Percentiles rank a stretch among this genome's conserved stretches.
Conservation (phyloP, 805 yeast genomes). For the Suhomyces emberorum region DNA sequence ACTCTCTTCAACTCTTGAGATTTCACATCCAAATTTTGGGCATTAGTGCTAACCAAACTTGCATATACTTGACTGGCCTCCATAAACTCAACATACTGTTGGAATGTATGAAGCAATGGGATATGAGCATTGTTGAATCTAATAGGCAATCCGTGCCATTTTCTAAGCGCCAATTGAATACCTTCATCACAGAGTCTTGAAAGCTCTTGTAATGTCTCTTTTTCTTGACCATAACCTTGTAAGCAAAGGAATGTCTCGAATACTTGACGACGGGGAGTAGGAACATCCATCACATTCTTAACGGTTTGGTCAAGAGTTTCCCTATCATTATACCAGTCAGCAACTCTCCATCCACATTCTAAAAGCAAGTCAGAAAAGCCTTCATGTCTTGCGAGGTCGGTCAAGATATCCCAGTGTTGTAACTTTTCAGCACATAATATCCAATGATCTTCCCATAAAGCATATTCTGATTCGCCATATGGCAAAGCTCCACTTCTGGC, state of each 20-base stretch:
- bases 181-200: conserved; percentile 93
- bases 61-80: conserved; percentile 95
- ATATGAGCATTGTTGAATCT: conserved; percentile 78
- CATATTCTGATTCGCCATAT: conserved; percentile 90
- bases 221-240: conserved; percentile 90
- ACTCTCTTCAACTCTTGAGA: conserved; percentile 94
- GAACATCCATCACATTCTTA: conserved; percentile 96
- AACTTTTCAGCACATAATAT: conserved; percentile 92
- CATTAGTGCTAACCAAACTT: conserved; percentile 82
- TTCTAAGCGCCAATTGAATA: conserved; percentile 83
- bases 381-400: conserved; percentile 96
- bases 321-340: conserved; percentile 95
- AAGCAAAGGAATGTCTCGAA: conserved; percentile 91
- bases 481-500: conserved; percentile 95
- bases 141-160: conserved; percentile 90
- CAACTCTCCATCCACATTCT: conserved; percentile 99
- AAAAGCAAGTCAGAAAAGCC: conserved; percentile 90
- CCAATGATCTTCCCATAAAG: conserved; percentile 99
- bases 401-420: conserved; percentile 96
- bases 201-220: conserved; percentile 80
- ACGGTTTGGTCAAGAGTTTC: conserved; percentile 94
- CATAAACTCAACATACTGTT: conserved; percentile 94
- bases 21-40: conserved; percentile 86
- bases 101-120: conserved; percentile 88
- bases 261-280: conserved; percentile 94